Evolutionary conservation across 345 rosid species (phyloP).

Genomic region (Salix dunnii): DNA sequence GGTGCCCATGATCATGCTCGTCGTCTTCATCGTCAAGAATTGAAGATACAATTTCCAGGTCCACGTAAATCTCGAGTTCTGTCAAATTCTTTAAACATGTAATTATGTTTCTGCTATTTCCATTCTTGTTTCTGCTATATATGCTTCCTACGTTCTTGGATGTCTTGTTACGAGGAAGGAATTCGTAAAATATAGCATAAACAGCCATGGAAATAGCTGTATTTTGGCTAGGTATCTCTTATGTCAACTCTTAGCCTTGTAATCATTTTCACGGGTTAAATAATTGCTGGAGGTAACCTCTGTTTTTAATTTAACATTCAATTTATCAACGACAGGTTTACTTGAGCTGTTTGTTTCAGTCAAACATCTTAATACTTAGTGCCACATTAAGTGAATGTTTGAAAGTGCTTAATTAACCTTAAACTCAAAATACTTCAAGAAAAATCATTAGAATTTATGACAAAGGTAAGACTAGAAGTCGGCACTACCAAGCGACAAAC

Average conservation of each 20-base stretch:
- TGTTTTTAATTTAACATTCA: background rate
- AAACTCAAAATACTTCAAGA: too few relatives aligned
- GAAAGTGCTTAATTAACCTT: too few relatives aligned
- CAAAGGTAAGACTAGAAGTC: too few relatives aligned
- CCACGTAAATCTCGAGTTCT: background rate
- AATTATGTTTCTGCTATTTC: conserved; percentile 25
- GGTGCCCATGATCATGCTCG: conserved; percentile 47
- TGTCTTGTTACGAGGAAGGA: background rate
- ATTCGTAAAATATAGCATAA: conserved; percentile 18
- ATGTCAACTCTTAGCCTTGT: background rate
- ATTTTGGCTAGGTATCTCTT: conserved; percentile 14
- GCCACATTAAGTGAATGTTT: too few relatives aligned
- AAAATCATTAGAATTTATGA: too few relatives aligned
- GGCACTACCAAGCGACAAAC: too few relatives aligned
- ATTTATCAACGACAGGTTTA: background rate
- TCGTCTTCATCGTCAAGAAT: background rate
- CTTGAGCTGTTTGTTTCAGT: too few relatives aligned
- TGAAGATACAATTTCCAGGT: background rate
- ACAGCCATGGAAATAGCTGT: conserved; percentile 36
- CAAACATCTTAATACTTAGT: too few relatives aligned
- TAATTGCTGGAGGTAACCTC: background rate
- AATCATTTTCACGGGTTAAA: background rate
- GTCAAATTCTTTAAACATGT: conserved; percentile 37
- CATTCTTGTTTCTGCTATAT: conserved; percentile 33
- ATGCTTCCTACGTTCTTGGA: conserved; percentile 1